These are phyloP conservation scores for Vaccinium darrowii DNA, from an alignment of 148 eudicot species.

Conservation along the genomic window DNA sequence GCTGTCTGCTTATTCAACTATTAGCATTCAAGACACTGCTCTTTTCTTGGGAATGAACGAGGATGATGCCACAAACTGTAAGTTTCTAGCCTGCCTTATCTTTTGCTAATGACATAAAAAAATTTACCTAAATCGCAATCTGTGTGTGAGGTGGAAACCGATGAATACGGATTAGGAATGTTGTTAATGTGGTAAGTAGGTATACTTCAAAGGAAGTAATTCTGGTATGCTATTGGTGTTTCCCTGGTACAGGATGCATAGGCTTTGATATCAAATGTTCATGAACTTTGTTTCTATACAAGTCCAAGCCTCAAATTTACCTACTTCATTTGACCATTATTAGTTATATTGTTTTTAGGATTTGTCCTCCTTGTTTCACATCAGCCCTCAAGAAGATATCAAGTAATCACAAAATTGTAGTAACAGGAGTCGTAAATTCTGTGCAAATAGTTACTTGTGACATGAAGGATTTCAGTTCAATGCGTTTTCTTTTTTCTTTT, in stretches of 20 bases:
- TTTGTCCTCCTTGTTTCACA: background rate
- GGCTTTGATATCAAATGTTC: conserved; percentile 6
- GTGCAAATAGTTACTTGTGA: background rate
- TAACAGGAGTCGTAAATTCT: background rate
- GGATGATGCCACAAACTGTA: conserved; percentile 73
- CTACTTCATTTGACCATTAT: background rate
- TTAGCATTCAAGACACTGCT: conserved; percentile 75
- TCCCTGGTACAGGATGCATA: background rate
- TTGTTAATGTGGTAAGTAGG: background rate
- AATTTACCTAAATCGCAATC: background rate
- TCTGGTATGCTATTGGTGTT: background rate
- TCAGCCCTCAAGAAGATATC: background rate
- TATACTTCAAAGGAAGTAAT: background rate
- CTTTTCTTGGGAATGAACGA: conserved; percentile 80
- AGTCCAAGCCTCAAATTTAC: background rate
- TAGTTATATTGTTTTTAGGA: background rate
- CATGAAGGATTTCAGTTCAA: background rate
- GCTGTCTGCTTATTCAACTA: conserved; percentile 83
- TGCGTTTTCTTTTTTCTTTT: background rate
- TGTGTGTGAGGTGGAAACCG: background rate
- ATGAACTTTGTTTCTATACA: background rate
- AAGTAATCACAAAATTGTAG: background rate
- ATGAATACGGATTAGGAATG: background rate
- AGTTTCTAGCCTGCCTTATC: conserved; percentile 23
- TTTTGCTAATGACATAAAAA: background rate